Evolutionary conservation across 139 green algal genomes (phyloP), one percentile per base, ranked within the genome.

Genomic region (Micromonas pusilla): DNA sequence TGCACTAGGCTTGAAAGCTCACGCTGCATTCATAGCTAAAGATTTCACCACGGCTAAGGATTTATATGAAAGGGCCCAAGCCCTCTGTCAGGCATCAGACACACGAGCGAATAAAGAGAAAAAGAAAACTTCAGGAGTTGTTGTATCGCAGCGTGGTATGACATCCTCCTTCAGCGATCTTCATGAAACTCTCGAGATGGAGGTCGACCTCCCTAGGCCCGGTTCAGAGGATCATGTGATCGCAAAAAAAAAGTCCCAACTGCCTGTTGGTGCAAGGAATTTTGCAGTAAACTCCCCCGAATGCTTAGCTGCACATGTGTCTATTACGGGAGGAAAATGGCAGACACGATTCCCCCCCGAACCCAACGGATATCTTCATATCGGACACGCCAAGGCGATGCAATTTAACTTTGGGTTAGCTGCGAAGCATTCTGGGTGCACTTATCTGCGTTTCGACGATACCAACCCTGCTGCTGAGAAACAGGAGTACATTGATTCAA

Each of bases 381-480:
- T 96, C 53, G 96, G 96, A 0, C 95, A 98, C 82, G 94, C 92
- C 77, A 99, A 99, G 92, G 94, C 94, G 66, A 97, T 97, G 92
- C 94, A 97, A 87, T 89, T 99, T 2, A 91, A 97, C 87, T 99
- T 99, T 91, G 96, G 94, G 52, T 89, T 97, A 83, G 94, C 96
- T 1, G 82, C 79, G 71, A 84, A 93, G 75, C 23, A 65, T 37
- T 16, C 20, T 26, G 72, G 72, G 21, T 25, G 37, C 31, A 80
- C 96, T 89, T 94, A 92, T 85, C 87, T 99, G 73, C 86, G 95
- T 52, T 98, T 90, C 81, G 95, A 98, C 76, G 93, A 99, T 87
- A 99, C 96, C 70, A 99, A 99, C 88, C 96, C 96, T 0, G 90
- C 95, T 77, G 94, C 95, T 4, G 96, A 98, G 87, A 98, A 98